Percentiles rank a stretch among this genome's conserved stretches.
Conservation (phyloP, 352 stramenopile genomes). For the Phytophthora uliginosa region DNA sequence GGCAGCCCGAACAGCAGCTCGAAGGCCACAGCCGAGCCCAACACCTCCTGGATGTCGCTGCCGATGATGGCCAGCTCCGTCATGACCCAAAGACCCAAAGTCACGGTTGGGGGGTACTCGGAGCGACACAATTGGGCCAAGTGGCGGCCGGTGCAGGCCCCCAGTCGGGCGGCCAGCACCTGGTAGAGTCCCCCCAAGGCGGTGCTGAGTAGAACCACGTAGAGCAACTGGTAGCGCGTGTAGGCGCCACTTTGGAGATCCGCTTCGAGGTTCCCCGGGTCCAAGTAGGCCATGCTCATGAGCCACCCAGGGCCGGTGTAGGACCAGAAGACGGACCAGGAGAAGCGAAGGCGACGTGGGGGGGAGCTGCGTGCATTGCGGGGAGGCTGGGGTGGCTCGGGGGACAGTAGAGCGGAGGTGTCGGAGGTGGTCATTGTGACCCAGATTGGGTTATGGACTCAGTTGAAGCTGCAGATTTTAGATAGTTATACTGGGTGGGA, state of each 20-base stretch:
- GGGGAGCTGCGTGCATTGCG: background rate
- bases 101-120: slow-evolving; percentile 67
- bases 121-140: slow-evolving; percentile 81
- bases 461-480: background rate
- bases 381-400: background rate
- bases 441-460: background rate
- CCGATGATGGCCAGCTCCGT: slow-evolving; percentile 91
- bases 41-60: slow-evolving; percentile 87
- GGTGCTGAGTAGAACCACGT: slow-evolving; percentile 88
- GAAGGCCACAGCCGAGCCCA: slow-evolving; percentile 85
- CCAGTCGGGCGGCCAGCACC: slow-evolving; percentile 87
- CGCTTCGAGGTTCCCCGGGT: slow-evolving; percentile 94
- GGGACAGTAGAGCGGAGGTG: background rate
- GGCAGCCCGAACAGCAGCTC: slow-evolving; percentile 77
- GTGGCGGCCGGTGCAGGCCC: slow-evolving; percentile 86
- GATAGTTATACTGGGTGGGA: background rate
- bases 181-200: slow-evolving; percentile 90
- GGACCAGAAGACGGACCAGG: slow-evolving; percentile 65
- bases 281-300: slow-evolving; percentile 92
- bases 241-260: slow-evolving; percentile 93
- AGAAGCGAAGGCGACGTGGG: slow-evolving; percentile 41
- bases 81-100: slow-evolving; percentile 85
- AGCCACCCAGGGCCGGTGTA: slow-evolving; percentile 69
- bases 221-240: slow-evolving; percentile 86
- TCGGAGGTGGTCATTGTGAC: background rate